phyloP scores from a whole-genome alignment of 148 eudicot genomes.

The Chenopodium quinoa region DNA sequence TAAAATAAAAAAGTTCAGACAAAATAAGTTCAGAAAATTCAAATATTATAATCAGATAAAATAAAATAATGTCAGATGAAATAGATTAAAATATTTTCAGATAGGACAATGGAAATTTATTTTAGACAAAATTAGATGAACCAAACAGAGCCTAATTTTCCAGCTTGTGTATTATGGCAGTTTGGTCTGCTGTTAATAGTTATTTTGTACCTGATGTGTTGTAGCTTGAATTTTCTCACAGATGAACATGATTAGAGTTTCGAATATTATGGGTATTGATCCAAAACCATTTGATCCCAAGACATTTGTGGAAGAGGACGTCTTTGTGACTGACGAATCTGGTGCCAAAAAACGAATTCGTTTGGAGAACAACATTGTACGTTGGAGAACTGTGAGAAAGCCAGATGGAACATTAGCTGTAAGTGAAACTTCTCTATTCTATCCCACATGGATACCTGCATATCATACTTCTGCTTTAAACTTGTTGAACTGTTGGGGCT shows the following conservation, averaged over 20 bases:
- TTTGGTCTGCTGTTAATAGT: background rate
- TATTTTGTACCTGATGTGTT: background rate
- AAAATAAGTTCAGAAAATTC: no score
- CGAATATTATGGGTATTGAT: slow-evolving; percentile 97
- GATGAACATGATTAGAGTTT: slow-evolving; percentile 93
- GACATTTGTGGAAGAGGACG: slow-evolving; percentile 84
- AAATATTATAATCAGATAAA: no score
- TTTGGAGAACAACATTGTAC: slow-evolving; percentile 87
- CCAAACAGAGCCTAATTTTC: no score
- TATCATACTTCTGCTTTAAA: background rate
- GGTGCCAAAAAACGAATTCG: slow-evolving; percentile 88
- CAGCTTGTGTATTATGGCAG: background rate
- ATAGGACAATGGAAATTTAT: no score
- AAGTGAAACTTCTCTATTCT: slow-evolving; percentile 34
- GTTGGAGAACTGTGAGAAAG: slow-evolving; percentile 78
- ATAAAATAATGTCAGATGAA: no score
- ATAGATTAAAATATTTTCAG: no score
- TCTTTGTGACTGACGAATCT: slow-evolving; percentile 90
- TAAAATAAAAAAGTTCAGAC: no score
- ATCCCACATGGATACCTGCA: background rate
- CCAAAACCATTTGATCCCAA: slow-evolving; percentile 91
- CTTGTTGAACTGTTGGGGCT: slow-evolving; percentile 1
- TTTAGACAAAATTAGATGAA: no score
- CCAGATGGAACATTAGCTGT: slow-evolving; percentile 77
- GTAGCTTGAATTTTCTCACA: slow-evolving; percentile 35